Evolutionary conservation across 768 basidiomycete genomes (phyloP), one percentile per base, ranked within the genome.

Genomic region (Grammothele lineata): DNA sequence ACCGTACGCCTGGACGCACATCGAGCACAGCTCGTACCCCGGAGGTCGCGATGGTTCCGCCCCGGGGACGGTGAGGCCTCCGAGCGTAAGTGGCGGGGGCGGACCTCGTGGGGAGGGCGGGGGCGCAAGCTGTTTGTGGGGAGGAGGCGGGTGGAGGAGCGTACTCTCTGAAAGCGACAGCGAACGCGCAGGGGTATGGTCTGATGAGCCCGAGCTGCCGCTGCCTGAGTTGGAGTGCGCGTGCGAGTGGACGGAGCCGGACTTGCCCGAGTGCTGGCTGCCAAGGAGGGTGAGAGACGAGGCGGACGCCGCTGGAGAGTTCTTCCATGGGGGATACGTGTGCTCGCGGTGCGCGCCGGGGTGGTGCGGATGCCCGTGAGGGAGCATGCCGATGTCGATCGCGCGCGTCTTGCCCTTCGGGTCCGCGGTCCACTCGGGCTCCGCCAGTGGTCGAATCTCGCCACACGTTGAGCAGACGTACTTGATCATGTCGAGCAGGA

Each of bases 381-480:
- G 8, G 27, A 14, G 7, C 27, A 7, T 14, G 27, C 27, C 27
- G 12, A 68, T 43, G 30, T 54, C 53, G 19, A 57, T 45, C 2
- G 50, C 71, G 45, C 71, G 73, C 39, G 70, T 73, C 65, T 80
- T 85, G 25, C 77, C 78, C 52, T 81, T 80, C 36, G 63, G 41
- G 60, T 19, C 43, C 54, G 49, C 40, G 51, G 45, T 48, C 51
- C 40, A 49, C 35, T 58, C 63, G 4, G 62, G 43, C 15, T 25
- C 45, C 24, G 48, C 4, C 49, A 50, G 6, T 36, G 85, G 78
- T 38, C 74, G 66, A 62, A 83, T 89, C 65, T 89, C 87, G 8
- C 91, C 92, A 57, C 93, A 95, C 19, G 83, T 85, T 4, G 84
- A 76, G 59, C 94, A 97, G 12, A 94, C 84, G 63, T 97, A 96